Conservation (phyloP, 2,329 filamentous ascomycete genomes). For the Epicoccum sorghinum region DNA sequence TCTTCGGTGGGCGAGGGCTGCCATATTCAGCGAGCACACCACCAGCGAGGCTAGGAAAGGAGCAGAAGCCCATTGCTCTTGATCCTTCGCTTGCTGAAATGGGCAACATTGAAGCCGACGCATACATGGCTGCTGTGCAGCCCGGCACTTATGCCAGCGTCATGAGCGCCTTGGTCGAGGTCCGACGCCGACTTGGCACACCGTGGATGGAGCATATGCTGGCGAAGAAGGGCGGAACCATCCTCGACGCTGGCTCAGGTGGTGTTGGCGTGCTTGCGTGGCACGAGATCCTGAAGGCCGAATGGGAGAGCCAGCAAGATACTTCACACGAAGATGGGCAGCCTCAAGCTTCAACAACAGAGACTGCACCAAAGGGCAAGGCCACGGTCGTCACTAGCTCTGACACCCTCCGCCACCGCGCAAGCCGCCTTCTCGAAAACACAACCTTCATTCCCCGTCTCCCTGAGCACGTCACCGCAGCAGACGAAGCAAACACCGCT, state of each 20-base stretch:
- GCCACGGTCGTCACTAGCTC: constrained; percentile 82
- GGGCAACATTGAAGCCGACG: constrained; percentile 76
- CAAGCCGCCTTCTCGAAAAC: constrained; percentile 79
- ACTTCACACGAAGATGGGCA: constrained; percentile 22
- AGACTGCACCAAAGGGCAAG: constrained; percentile 65
- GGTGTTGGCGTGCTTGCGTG: constrained; percentile 77
- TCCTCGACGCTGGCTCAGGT: constrained; percentile 76
- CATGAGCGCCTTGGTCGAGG: constrained; percentile 72
- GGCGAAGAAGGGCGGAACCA: constrained; percentile 64
- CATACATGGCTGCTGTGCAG: constrained; percentile 71
- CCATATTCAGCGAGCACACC: constrained; percentile 77
- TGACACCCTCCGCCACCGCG: constrained; percentile 73
- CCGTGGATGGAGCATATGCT: constrained; percentile 73
- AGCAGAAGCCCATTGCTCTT: constrained; percentile 70
- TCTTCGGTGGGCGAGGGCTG: constrained; percentile 77
- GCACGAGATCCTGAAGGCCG: constrained; percentile 77
- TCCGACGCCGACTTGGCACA: constrained; percentile 73
- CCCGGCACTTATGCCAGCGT: constrained; percentile 74
- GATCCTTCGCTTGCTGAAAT: constrained; percentile 69
- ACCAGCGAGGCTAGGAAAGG: constrained; percentile 57
- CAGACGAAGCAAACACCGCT: constrained; percentile 50
- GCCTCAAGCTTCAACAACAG: constrained; percentile 21
- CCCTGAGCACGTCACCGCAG: constrained; percentile 80
- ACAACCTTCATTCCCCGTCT: constrained; percentile 91
- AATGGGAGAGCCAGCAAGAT: constrained; percentile 74